Evolutionary conservation across 108 stramenopile genomes (phyloP).

Genomic region (Pelagomonas calceolata): DNA sequence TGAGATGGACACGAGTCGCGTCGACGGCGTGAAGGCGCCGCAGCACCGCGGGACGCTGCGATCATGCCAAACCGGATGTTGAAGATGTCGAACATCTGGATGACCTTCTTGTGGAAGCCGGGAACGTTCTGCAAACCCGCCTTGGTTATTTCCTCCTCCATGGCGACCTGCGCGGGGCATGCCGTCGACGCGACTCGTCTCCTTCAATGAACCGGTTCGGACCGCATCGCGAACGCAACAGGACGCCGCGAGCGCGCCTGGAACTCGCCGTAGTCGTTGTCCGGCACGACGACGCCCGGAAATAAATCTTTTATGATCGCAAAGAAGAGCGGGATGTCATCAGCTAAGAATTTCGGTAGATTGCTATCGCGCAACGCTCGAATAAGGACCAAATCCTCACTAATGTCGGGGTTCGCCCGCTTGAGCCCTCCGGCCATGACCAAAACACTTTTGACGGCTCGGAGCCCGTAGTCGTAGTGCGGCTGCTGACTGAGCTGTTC

Average conservation of each 20-base stretch:
- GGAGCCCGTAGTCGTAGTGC: constrained; percentile 55
- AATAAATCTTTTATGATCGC: constrained; percentile 51
- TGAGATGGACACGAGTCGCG: no score
- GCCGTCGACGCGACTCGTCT: no score
- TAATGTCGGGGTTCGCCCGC: constrained; percentile 33
- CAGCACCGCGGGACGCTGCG: no score
- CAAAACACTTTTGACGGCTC: constrained; percentile 49
- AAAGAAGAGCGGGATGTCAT: constrained; percentile 49
- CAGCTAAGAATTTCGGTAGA: constrained; percentile 53
- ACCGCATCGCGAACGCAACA: no score
- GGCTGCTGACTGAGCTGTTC: constrained; percentile 59
- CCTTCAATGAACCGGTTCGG: no score
- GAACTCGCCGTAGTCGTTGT: constrained; percentile 52
- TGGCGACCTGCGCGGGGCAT: constrained; percentile 9
- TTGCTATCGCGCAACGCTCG: constrained; percentile 50
- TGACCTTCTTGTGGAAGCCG: constrained; percentile 46
- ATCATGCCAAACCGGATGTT: constrained; percentile 58
- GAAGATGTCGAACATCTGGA: constrained; percentile 60
- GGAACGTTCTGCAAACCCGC: constrained; percentile 27
- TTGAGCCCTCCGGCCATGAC: constrained; percentile 39
- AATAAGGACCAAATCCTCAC: constrained; percentile 47
- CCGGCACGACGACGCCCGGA: constrained; percentile 42
- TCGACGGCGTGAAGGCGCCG: no score
- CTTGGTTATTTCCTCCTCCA: constrained; percentile 18
- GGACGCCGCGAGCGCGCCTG: no score